These are phyloP conservation scores for Phytopythium helicoides DNA, from an alignment of 352 stramenopile genomes.

Conservation along the genomic window DNA sequence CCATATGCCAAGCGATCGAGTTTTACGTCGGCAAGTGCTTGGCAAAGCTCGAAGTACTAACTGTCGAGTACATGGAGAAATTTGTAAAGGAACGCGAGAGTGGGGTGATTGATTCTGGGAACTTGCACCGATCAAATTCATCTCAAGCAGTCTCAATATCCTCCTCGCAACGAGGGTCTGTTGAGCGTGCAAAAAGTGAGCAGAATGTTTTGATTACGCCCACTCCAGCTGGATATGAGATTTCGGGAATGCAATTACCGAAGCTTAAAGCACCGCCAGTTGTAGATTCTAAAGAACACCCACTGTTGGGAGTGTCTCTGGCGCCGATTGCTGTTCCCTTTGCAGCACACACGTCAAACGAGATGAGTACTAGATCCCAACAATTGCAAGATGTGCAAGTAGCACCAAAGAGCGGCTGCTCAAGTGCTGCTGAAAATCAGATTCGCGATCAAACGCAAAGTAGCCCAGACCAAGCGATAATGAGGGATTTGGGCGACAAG, in stretches of 20 bases:
- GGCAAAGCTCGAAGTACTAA: constrained; percentile 65
- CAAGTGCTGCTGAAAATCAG: no score
- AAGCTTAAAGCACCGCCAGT: neutral
- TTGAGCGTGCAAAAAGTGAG: constrained; percentile 5
- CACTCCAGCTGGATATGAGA: neutral
- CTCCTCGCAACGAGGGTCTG: neutral
- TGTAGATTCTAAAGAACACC: neutral
- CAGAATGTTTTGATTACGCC: neutral
- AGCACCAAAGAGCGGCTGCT: no score
- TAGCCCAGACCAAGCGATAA: no score
- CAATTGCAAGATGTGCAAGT: no score
- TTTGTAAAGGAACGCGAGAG: constrained; percentile 1
- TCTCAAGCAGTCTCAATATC: neutral
- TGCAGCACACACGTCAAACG: neutral
- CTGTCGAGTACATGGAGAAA: constrained; percentile 21
- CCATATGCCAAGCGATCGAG: constrained; percentile 66
- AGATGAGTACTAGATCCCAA: neutral
- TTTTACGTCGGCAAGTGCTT: constrained; percentile 82
- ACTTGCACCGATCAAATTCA: neutral
- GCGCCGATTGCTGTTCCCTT: neutral
- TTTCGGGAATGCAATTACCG: neutral
- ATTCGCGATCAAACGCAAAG: no score
- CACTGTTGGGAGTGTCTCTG: neutral
- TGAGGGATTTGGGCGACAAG: no score
- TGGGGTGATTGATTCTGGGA: neutral